phyloP scores from a whole-genome alignment of 495 filamentous ascomycete genomes.

The Aspergillus diversus region DNA sequence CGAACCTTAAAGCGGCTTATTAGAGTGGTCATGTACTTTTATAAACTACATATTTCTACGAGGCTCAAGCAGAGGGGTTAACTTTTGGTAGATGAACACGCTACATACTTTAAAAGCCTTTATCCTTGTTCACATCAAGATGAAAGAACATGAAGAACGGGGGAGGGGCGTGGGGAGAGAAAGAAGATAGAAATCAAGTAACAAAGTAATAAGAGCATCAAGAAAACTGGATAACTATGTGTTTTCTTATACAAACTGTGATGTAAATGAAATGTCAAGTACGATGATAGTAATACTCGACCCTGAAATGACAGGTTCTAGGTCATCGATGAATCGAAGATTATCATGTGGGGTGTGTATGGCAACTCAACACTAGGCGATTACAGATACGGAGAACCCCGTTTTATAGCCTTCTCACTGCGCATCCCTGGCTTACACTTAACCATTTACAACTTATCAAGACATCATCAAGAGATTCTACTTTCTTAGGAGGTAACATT shows the following conservation, averaged over 20 bases:
- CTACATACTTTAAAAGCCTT: no score
- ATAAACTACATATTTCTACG: no score
- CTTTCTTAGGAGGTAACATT: not conserved
- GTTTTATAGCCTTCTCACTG: conserved; percentile 2
- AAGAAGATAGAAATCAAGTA: not conserved
- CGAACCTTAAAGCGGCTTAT: no score
- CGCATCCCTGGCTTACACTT: conserved; percentile 21
- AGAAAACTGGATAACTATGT: no score
- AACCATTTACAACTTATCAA: conserved; percentile 4
- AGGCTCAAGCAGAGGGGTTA: no score
- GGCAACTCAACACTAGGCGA: conserved; percentile 13
- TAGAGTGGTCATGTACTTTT: no score
- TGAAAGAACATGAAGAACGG: no score
- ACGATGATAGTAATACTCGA: not conserved
- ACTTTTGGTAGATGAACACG: no score
- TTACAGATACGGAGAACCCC: conserved; percentile 15
- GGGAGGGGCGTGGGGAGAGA: no score
- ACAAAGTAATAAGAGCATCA: no score
- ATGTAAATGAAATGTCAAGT: not conserved
- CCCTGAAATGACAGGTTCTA: not conserved
- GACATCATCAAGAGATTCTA: not conserved
- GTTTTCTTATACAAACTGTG: no score
- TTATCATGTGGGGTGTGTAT: conserved; percentile 8
- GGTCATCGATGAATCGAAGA: not conserved
- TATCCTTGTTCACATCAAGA: no score